Base-by-base conservation (phyloP, 2,329 filamentous ascomycete species). In the Colletotrichum tofieldiae region DNA sequence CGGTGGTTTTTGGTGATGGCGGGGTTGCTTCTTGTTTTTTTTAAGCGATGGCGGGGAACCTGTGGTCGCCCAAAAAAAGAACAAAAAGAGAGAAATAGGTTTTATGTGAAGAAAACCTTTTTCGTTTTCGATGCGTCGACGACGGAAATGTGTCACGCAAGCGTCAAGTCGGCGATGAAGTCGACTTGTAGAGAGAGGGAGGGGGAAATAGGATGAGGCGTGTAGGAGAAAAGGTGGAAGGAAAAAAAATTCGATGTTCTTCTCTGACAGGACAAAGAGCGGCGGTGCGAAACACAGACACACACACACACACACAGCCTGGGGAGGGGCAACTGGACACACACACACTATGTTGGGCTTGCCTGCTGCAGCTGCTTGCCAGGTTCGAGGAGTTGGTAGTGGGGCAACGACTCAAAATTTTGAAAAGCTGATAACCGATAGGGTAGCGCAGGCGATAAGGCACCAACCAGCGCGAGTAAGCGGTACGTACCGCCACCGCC, bases 1-100 rank as follows among this genome's bases (percentile, higher is more conserved):
- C 55, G 76, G 77, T 75, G 74, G 65, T 51, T 66, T 49, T 71
- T 65, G 61, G 65, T 63, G 65, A 67, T 70, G 70, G 67, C 66
- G 70, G 72, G 69, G 69, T 72, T 59, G 37, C 45, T 56, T 65
- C 29, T 61, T 47, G 12, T 63, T 66, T 72, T 71, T 67, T 62
- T 54, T 67, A 67, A 61, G 68, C 75, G 74, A 69, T 65, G 69
- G 69, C 69, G 69, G 69, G 69, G 69, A 69, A 72, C 65, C 49
- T 64, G 16, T 69, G 52, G 69, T 69, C 65, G 59, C 55, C 58
- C 65, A 26, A 64, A 69, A 58, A 52, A 45, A 9, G 65, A 60
- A 29, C 65, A 59, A 47, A 47, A 54, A 35, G 61, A 56, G 41
- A n/a, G 37, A 41, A 59, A 43, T 58, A 45, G 49, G 51, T 35